Base-by-base conservation (phyloP, 306 rosid species). In the Casuarina cunninghamiana region DNA sequence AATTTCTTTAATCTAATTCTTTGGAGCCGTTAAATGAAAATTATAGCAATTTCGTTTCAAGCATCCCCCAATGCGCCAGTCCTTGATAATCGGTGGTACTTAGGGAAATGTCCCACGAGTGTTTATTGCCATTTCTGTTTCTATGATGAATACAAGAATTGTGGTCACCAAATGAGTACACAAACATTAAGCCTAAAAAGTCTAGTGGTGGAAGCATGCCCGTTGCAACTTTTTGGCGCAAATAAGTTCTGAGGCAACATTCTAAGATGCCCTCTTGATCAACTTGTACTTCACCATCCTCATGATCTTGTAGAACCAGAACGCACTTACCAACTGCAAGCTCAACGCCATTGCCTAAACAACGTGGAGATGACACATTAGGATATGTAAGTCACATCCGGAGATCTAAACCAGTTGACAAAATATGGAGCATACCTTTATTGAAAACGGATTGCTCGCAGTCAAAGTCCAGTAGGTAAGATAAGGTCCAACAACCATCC, bases 221-320 rank as follows among this genome's bases (percentile, higher is more conserved):
- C 1, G 0, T 8, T 11, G 50, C 21, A 41, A 41, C 1, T 66
- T 17, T 41, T 16, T 9, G 48, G 35, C 42, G 4, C 19, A 38
- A 15, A 35, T 12, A 37, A 26, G 38, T 21, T 74, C 60, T 44
- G 21, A 45, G 44, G 63, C 75, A 38, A 46, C 82, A 26, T 83
- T 69, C 66, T 39, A 48, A n/a, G 80, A 15, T 17, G 83, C 51
- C 79, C 79, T 83, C 82, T 78, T 91, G 53, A 42, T 86, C 71
- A 92, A 57, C 84, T 95, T 95, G 82, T 81, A 87, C 48, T 77
- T 89, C 32, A 95, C 45, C 97, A 95, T 91, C 80, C 93, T 89
- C 26, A 78, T 82, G 32, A 95, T 89, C 88, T 95, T 95, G 89
- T 80, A 89, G 87, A 95, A 92, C 98, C 98, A 95, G 89, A 91